phyloP scores from a whole-genome alignment of 2,329 filamentous ascomycete genomes.

The Thelonectria discophora region DNA sequence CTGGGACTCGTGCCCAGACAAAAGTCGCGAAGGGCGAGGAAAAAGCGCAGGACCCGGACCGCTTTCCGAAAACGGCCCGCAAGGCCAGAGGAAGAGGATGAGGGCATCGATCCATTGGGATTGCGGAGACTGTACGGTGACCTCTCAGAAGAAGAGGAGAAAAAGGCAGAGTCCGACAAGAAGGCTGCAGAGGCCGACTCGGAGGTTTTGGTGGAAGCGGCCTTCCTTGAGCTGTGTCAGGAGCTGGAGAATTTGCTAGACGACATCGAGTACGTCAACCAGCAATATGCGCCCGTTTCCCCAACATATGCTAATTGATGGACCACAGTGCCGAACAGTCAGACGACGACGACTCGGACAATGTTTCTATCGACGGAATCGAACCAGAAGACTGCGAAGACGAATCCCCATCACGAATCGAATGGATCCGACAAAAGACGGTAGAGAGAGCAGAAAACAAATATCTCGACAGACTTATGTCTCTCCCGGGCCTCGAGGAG shows the following conservation, averaged over 20 bases:
- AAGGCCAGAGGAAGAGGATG: conserved; percentile 16
- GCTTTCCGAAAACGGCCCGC: conserved; percentile 20
- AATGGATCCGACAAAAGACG: conserved; percentile 54
- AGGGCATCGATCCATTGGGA: conserved; percentile 31
- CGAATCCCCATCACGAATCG: conserved; percentile 53
- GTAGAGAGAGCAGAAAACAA: conserved; percentile 58
- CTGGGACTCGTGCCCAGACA: conserved; percentile 40
- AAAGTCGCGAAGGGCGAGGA: conserved; percentile 34
- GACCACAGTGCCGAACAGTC: conserved; percentile 27
- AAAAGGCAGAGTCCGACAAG: conserved; percentile 25
- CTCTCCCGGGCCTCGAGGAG: conserved; percentile 68
- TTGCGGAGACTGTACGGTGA: conserved; percentile 40
- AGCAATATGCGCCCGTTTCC: background rate
- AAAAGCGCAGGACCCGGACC: conserved; percentile 32
- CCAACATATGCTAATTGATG: conserved; percentile 16
- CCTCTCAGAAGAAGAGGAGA: conserved; percentile 33
- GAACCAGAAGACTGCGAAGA: conserved; percentile 44
- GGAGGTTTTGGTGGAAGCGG: conserved; percentile 38
- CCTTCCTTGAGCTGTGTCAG: conserved; percentile 41
- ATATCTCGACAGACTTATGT: conserved; percentile 68
- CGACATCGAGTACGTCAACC: conserved; percentile 42
- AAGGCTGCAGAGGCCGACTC: conserved; percentile 26
- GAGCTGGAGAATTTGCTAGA: conserved; percentile 42
- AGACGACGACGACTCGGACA: conserved; percentile 38
- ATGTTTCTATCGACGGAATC: conserved; percentile 43